These are phyloP conservation scores for Didymella pomorum DNA, from an alignment of 2,329 filamentous ascomycete species.

Conservation along the genomic window DNA sequence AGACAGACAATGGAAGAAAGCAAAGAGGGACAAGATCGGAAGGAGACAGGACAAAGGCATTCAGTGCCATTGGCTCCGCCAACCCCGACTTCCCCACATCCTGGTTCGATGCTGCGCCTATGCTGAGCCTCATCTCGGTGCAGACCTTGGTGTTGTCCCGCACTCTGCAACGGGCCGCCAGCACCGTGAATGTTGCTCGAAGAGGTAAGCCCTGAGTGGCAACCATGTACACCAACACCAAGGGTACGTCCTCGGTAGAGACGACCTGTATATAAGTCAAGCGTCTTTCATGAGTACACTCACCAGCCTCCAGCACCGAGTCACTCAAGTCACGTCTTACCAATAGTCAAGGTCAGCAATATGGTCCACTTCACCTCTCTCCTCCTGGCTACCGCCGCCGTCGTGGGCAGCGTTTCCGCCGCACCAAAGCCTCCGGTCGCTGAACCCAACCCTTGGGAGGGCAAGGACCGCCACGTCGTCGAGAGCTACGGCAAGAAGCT, in stretches of 20 bases:
- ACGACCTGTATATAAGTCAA: conserved; percentile 7
- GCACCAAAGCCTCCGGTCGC: conserved; percentile 18
- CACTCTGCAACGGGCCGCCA: conserved; percentile 20
- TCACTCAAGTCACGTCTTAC: neutral
- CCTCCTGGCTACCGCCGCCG: conserved; percentile 32
- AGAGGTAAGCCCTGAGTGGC: conserved; percentile 7
- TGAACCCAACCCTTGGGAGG: conserved; percentile 33
- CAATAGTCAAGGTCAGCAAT: conserved; percentile 12
- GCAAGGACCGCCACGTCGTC: conserved; percentile 37
- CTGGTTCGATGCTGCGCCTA: conserved; percentile 4
- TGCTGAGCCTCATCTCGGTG: conserved; percentile 13
- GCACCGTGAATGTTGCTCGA: conserved; percentile 11
- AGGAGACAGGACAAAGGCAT: neutral
- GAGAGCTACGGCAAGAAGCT: conserved; percentile 38
- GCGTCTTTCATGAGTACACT: neutral
- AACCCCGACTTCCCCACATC: neutral
- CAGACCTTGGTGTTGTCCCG: conserved; percentile 1
- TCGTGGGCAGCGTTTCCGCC: conserved; percentile 29
- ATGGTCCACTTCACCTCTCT: conserved; percentile 40
- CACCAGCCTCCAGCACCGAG: conserved; percentile 8
- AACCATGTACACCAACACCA: neutral
- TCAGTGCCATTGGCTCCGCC: neutral
- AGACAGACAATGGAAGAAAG: no score
- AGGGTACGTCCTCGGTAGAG: neutral
- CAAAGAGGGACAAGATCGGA: neutral